Evolutionary conservation across 2,329 filamentous ascomycete species (phyloP).

Genomic region (Alternaria triticimaculans): DNA sequence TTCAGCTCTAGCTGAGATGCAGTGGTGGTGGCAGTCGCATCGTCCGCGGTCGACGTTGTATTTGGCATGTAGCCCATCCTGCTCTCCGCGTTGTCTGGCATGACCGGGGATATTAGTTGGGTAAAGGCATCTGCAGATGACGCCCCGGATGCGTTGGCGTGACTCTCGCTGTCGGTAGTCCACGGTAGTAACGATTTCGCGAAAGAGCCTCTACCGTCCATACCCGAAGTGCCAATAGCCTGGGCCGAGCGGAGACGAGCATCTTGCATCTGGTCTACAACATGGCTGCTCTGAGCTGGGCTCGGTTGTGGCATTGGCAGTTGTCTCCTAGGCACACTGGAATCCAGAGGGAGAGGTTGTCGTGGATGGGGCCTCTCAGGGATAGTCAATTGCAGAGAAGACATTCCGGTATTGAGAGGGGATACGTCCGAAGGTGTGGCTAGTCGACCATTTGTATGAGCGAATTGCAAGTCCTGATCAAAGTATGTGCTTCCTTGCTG

Average conservation of each 20-base stretch:
- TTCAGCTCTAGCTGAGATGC: slow-evolving; percentile 25
- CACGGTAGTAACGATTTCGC: slow-evolving; percentile 32
- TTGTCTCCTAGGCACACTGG: slow-evolving; percentile 32
- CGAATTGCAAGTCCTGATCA: slow-evolving; percentile 34
- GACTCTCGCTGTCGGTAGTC: slow-evolving; percentile 18
- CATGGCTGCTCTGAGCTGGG: slow-evolving; percentile 29
- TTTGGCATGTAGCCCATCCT: slow-evolving; percentile 18
- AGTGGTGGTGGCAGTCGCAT: slow-evolving; percentile 10
- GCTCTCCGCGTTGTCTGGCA: slow-evolving; percentile 14
- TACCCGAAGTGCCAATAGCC: slow-evolving; percentile 16
- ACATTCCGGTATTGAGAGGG: slow-evolving; percentile 35
- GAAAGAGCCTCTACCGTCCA: slow-evolving; percentile 16
- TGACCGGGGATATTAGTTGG: neutral
- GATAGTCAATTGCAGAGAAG: slow-evolving; percentile 35
- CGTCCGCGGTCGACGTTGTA: slow-evolving; percentile 12
- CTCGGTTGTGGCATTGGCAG: slow-evolving; percentile 44
- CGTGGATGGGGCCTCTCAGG: slow-evolving; percentile 32
- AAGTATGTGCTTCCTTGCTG: slow-evolving; percentile 24
- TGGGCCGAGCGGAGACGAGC: slow-evolving; percentile 38
- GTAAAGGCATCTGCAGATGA: slow-evolving; percentile 13
- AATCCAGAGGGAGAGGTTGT: slow-evolving; percentile 19
- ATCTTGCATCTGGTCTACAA: slow-evolving; percentile 42
- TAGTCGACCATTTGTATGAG: slow-evolving; percentile 16
- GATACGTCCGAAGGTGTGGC: slow-evolving; percentile 29
- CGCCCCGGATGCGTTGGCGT: slow-evolving; percentile 16